Percentiles rank a stretch among this genome's conserved stretches.
Evolutionary conservation across 2,329 filamentous ascomycete genomes (phyloP).

Genomic region (Ophiognomonia clavigignenti-juglandacearum): DNA sequence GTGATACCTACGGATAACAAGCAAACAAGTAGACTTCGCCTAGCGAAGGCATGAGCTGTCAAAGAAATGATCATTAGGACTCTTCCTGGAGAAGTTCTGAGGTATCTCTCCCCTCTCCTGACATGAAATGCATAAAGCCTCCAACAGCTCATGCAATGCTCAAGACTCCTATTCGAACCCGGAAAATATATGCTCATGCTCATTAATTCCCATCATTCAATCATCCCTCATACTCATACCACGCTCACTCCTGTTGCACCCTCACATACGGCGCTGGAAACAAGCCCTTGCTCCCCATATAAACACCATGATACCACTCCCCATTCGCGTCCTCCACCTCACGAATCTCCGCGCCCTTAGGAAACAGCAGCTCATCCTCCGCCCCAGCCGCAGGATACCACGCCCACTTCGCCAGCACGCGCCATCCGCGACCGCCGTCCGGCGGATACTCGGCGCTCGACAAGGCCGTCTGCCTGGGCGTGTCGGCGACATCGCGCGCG

Average conservation of each 20-base stretch:
- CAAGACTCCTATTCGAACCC: too few species aligned
- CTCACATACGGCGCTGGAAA: constrained; percentile 77
- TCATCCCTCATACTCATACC: background rate
- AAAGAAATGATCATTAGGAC: background rate
- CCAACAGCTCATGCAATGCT: too few species aligned
- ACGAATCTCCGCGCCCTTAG: constrained; percentile 72
- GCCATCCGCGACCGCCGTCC: constrained; percentile 66
- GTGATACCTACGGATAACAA: too few species aligned
- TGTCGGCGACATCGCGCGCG: constrained; percentile 43
- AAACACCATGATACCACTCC: constrained; percentile 85
- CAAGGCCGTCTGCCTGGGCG: constrained; percentile 31
- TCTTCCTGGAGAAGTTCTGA: too few species aligned
- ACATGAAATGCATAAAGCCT: too few species aligned
- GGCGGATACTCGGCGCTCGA: constrained; percentile 55
- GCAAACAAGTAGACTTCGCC: background rate
- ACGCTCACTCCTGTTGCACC: constrained; percentile 30
- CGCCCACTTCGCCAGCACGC: constrained; percentile 64
- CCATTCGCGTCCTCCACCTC: constrained; percentile 86
- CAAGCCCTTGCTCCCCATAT: constrained; percentile 73
- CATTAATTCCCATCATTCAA: constrained; percentile 2
- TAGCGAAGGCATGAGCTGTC: background rate
- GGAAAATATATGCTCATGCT: constrained; percentile 3
- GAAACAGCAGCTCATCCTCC: constrained; percentile 77
- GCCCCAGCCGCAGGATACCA: constrained; percentile 67
- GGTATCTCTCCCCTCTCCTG: too few species aligned